Evolutionary conservation across 495 filamentous ascomycete genomes (phyloP).

Genomic region (Rhypophila decipiens): DNA sequence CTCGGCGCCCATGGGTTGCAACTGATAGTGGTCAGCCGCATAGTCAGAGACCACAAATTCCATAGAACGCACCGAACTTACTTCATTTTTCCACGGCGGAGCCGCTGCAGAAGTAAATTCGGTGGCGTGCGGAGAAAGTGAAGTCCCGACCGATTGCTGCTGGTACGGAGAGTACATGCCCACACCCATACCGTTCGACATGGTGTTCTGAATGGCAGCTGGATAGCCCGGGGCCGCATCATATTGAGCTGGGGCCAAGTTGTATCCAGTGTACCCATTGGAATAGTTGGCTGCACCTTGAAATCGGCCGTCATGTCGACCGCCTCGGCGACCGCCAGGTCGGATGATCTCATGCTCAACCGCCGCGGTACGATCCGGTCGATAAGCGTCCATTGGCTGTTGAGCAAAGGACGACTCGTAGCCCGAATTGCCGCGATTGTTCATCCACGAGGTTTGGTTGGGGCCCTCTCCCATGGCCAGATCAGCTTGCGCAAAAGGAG

Average conservation of each 20-base stretch:
- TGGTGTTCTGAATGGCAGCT: slow-evolving; percentile 19
- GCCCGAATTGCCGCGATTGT: slow-evolving; percentile 26
- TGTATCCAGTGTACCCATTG: slow-evolving; percentile 17
- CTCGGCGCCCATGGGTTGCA: slow-evolving; percentile 41
- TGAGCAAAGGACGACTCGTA: slow-evolving; percentile 22
- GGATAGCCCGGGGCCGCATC: slow-evolving; percentile 25
- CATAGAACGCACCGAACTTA: slow-evolving; percentile 17
- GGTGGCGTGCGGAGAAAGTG: slow-evolving; percentile 76
- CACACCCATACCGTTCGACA: slow-evolving; percentile 27
- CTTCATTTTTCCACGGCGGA: slow-evolving; percentile 47
- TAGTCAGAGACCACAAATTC: neutral
- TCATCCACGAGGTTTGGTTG: slow-evolving; percentile 30
- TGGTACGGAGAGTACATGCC: slow-evolving; percentile 58
- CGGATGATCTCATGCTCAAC: slow-evolving; percentile 41
- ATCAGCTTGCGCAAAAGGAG: slow-evolving; percentile 27
- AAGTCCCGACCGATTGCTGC: slow-evolving; percentile 66
- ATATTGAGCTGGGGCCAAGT: slow-evolving; percentile 25
- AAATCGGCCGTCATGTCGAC: slow-evolving; percentile 40
- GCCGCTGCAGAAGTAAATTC: slow-evolving; percentile 59
- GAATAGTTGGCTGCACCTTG: slow-evolving; percentile 19
- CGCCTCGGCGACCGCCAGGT: slow-evolving; percentile 28
- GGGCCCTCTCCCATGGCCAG: too few species aligned
- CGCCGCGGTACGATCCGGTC: slow-evolving; percentile 38
- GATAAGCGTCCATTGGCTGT: slow-evolving; percentile 29
- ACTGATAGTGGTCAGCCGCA: slow-evolving; percentile 8